Evolutionary conservation across 306 rosid species (phyloP).

Genomic region (Sicyos baderoa): DNA sequence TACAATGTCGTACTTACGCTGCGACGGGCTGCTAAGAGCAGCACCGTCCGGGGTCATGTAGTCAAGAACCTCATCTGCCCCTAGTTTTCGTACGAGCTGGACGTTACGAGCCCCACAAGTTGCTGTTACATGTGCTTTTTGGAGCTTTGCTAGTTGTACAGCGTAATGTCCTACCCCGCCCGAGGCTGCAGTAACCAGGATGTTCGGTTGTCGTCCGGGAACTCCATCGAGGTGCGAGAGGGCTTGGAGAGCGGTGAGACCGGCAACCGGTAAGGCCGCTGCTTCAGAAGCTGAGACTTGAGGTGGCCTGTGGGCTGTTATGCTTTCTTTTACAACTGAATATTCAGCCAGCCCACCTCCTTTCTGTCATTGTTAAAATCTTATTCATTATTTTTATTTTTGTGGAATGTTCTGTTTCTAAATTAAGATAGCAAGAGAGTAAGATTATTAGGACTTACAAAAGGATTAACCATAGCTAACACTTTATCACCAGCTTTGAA

Average conservation of each 20-base stretch:
- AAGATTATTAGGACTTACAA: constrained; percentile 27
- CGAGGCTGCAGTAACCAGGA: constrained; percentile 61
- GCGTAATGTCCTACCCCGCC: constrained; percentile 55
- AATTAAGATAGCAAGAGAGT: neutral
- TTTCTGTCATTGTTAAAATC: constrained; percentile 23
- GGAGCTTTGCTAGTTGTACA: constrained; percentile 61
- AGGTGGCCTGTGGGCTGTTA: constrained; percentile 40
- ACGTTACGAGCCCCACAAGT: constrained; percentile 63
- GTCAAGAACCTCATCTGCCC: constrained; percentile 76
- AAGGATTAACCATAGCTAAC: constrained; percentile 29
- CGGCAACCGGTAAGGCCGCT: constrained; percentile 59
- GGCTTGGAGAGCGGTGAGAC: constrained; percentile 55
- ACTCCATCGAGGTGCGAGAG: constrained; percentile 42
- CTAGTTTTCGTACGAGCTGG: constrained; percentile 47
- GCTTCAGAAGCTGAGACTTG: constrained; percentile 45
- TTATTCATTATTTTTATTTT: neutral
- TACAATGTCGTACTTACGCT: constrained; percentile 54
- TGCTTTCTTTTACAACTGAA: constrained; percentile 38
- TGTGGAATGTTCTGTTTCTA: too few species aligned
- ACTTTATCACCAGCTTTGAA: constrained; percentile 65
- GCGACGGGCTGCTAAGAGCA: constrained; percentile 60
- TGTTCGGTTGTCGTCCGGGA: constrained; percentile 37
- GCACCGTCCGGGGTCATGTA: constrained; percentile 51
- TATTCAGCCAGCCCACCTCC: constrained; percentile 78
- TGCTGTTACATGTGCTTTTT: constrained; percentile 53